These are phyloP conservation scores for Eimeria sp. DNA, from an alignment of 169 alveolate genomes.

Conservation along the genomic window DNA sequence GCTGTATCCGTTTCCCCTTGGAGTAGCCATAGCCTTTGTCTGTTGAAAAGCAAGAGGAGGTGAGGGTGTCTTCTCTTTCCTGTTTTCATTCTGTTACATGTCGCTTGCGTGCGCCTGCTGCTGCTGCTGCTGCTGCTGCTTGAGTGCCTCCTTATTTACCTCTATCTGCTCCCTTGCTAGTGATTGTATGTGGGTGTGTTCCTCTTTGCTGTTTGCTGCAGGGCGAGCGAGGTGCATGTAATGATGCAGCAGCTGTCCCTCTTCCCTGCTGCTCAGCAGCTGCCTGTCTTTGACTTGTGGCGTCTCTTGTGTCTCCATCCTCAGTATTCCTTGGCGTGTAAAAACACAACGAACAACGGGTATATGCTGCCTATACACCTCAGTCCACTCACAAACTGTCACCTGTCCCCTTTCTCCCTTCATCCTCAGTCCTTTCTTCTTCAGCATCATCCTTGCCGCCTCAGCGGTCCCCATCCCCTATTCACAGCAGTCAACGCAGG, in stretches of 20 bases:
- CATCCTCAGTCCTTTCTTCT: background rate
- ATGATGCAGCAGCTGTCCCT: conserved; percentile 53
- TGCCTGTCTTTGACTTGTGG: conserved; percentile 80
- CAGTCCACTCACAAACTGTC: background rate
- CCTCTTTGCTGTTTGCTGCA: conserved; percentile 22
- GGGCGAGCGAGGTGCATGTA: conserved; percentile 73
- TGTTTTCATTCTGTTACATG: no score
- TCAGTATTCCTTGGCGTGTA: conserved; percentile 16
- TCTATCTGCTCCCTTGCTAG: background rate
- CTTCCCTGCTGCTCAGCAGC: conserved; percentile 22
- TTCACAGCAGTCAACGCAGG: background rate
- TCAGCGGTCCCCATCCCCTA: no score
- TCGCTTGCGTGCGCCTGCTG: background rate
- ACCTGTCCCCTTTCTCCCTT: background rate
- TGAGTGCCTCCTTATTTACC: background rate
- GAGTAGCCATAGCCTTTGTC: no score
- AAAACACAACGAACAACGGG: conserved; percentile 55
- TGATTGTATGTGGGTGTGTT: background rate
- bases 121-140: background rate
- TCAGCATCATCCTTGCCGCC: background rate
- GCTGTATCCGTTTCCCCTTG: no score
- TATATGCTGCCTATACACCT: background rate
- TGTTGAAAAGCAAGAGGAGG: no score
- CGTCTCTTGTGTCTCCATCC: conserved; percentile 66
- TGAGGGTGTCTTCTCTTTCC: no score